These are phyloP conservation scores for Ascochyta rabiei DNA, from an alignment of 2,329 filamentous ascomycete genomes.

Conservation along the genomic window DNA sequence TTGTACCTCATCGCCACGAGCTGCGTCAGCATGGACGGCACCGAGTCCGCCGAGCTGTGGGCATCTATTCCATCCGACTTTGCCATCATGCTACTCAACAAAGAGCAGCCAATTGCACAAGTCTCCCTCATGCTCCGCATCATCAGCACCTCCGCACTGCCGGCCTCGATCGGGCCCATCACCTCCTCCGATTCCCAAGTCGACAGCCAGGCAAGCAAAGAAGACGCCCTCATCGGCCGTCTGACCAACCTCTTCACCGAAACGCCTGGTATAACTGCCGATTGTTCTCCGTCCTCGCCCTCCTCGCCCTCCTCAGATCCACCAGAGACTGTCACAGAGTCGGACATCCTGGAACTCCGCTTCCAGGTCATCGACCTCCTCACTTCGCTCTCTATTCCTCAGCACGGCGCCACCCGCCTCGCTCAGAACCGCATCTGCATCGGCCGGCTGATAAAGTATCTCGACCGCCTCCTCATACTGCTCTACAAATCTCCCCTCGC, in stretches of 20 bases:
- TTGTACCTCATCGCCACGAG: conserved; percentile 68
- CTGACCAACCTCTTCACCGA: conserved; percentile 69
- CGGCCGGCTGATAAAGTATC: conserved; percentile 74
- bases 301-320: background rate
- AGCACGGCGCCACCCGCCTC: conserved; percentile 68
- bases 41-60: conserved; percentile 66
- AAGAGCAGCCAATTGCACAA: conserved; percentile 68
- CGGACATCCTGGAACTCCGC: conserved; percentile 54
- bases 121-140: conserved; percentile 69
- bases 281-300: conserved; percentile 23
- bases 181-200: conserved; percentile 51
- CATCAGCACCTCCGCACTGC: conserved; percentile 69
- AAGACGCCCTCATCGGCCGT: conserved; percentile 63
- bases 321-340: conserved; percentile 12
- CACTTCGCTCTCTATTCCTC: conserved; percentile 64
- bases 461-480: conserved; percentile 72
- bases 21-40: conserved; percentile 55
- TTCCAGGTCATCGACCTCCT: conserved; percentile 55
- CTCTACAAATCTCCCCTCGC: conserved; percentile 56
- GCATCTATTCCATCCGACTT: conserved; percentile 69
- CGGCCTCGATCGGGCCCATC: conserved; percentile 71
- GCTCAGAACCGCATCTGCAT: conserved; percentile 72
- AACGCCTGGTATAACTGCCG: conserved; percentile 43
- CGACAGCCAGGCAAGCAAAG: conserved; percentile 45
- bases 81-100: conserved; percentile 69